Evolutionary conservation across 1,284 basidiomycete genomes (phyloP), one percentile per base, ranked within the genome.

Genomic region (Inonotus obliquus): DNA sequence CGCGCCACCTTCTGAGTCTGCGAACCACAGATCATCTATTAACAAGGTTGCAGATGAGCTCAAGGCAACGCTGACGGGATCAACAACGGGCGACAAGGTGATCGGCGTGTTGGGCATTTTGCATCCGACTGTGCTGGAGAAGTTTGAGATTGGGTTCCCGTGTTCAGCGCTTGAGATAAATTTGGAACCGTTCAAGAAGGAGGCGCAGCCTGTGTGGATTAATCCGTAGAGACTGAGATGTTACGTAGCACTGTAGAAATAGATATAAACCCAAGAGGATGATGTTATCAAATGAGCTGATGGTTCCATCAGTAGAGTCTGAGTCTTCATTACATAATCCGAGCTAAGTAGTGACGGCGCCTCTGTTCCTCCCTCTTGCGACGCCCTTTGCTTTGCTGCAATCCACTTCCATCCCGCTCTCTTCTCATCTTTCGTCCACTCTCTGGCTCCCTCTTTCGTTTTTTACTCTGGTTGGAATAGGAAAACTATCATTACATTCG

Each of bases 131-230:
- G 96, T 97, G n/a, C 78, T 98, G 61, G 84, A 87, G 69, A 93
- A 92, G 69, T 98, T 96, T 74, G 94, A 97, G 73, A 89, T 99
- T 67, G 84, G 85, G 53, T 96, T 92, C 76, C 97, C 96, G n/a
- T 98, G 95, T 75, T 97, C 95, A 17, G 89, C 89, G 10, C 78
- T 99, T 63, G 97, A 99, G 81, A 94, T 99, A 73, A 90, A 89
- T 54, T 79, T 99, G 54, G 94, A 97, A 75, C 90, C 89, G 14
- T 94, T 99, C 81, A 87, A 94, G 76, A 94, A 91, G 75, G 79
- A 80, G 67, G 78, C 77, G 75, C 76, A 80, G 61, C 78, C 75
- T 65, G 72, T 79, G 51, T 79, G 76, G 80, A 54, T 61, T 39
- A 63, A 59, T 45, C 62, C 55, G 29, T 65, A 60, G 21, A 11